These are phyloP conservation scores for Puccinia brachypodii DNA, from an alignment of 1,284 basidiomycete species.

Conservation along the genomic window DNA sequence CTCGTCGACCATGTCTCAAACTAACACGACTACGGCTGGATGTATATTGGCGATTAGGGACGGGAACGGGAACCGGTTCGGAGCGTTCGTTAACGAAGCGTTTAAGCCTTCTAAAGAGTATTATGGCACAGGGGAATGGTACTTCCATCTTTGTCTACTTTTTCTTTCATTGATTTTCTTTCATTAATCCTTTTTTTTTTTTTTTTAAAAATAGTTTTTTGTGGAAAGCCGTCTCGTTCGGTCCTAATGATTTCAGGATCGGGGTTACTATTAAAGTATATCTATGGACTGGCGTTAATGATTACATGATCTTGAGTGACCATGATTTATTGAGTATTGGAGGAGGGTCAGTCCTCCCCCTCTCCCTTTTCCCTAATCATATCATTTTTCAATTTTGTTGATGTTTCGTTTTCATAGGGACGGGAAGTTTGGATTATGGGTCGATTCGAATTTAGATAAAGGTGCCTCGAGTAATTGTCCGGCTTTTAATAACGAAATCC, in stretches of 20 bases:
- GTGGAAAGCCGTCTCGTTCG: conserved; percentile 62
- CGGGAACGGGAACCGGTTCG: conserved; percentile 67
- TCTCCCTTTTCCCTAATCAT: conserved; percentile 5
- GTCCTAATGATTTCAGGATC: conserved; percentile 52
- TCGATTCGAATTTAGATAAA: conserved; percentile 77
- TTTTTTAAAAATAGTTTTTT: conserved; percentile 66
- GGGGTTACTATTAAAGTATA: conserved; percentile 65
- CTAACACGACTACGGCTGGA: conserved; percentile 55
- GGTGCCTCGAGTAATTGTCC: conserved; percentile 81
- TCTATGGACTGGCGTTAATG: conserved; percentile 85
- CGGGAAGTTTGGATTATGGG: conserved; percentile 80
- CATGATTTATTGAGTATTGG: conserved; percentile 78
- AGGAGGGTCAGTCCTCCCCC: conserved; percentile 69
- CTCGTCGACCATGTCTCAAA: conserved; percentile 57
- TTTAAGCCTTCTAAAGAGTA: conserved; percentile 64
- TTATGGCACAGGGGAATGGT: conserved; percentile 83
- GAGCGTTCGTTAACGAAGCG: conserved; percentile 76
- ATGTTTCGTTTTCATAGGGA: conserved; percentile 62
- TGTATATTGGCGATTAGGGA: conserved; percentile 67
- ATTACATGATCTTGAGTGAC: conserved; percentile 85
- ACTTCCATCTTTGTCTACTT: conserved; percentile 57
- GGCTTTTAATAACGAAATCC: conserved; percentile 81
- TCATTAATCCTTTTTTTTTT: background rate
- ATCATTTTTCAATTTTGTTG: background rate
- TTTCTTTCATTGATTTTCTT: background rate